phyloP scores from a whole-genome alignment of 495 filamentous ascomycete species.

The Amphirosellinia nigrospora region DNA sequence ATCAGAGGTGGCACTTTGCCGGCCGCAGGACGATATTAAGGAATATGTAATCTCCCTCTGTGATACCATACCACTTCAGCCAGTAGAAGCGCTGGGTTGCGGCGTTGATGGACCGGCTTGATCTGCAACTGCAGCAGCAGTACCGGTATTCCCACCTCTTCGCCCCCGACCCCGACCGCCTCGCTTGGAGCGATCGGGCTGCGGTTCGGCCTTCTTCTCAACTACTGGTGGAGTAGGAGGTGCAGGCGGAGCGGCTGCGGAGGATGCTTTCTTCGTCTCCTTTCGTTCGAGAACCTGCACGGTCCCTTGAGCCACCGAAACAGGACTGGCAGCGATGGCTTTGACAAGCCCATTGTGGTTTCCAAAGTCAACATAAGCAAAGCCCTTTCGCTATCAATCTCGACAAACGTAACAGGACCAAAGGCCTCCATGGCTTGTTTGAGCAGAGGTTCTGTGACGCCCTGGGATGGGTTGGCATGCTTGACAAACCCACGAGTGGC shows the following conservation, averaged over 20 bases:
- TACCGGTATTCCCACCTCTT: constrained; percentile 20
- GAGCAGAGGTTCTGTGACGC: constrained; percentile 80
- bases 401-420: constrained; percentile 74
- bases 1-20: not conserved
- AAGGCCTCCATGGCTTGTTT: constrained; percentile 72
- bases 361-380: constrained; percentile 87
- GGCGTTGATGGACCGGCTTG: constrained; percentile 12
- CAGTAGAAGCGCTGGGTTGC: constrained; percentile 17
- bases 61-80: not conserved
- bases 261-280: constrained; percentile 49
- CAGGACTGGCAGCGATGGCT: constrained; percentile 80
- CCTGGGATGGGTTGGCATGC: constrained; percentile 89
- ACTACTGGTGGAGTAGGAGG: constrained; percentile 1
- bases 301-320: constrained; percentile 80
- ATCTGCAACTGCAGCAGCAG: constrained; percentile 4
- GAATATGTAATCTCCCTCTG: not conserved
- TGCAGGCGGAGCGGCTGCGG: constrained; percentile 2
- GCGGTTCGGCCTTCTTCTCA: constrained; percentile 24
- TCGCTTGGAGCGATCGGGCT: constrained; percentile 25
- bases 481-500: constrained; percentile 89
- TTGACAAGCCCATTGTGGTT: constrained; percentile 71
- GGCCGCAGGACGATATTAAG: not conserved
- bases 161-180: constrained; percentile 24
- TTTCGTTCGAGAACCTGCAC: constrained; percentile 87
- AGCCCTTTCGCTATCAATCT: constrained; percentile 92